These are phyloP conservation scores for Ustilago hordei DNA, from an alignment of 1,284 basidiomycete genomes.

Conservation along the genomic window DNA sequence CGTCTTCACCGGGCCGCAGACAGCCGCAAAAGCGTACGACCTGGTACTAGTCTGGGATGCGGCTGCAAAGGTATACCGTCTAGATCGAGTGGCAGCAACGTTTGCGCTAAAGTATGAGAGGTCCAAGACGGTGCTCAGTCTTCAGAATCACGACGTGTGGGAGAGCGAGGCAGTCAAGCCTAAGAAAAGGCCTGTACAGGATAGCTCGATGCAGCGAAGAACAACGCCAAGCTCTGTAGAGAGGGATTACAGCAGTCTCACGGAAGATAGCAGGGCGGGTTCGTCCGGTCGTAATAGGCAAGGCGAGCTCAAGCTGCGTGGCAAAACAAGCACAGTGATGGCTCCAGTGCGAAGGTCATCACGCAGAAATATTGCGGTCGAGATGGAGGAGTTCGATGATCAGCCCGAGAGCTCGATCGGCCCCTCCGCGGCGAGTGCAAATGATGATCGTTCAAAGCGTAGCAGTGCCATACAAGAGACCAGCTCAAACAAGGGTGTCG, in stretches of 20 bases:
- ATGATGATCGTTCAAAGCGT: not conserved
- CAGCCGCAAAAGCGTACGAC: conserved; percentile 28
- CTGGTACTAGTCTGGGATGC: conserved; percentile 42
- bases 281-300: not conserved
- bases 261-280: not conserved
- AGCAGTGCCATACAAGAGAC: not conserved
- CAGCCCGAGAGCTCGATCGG: conserved; percentile 1
- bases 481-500: not conserved
- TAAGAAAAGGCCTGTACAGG: conserved; percentile 8
- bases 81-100: conserved; percentile 35
- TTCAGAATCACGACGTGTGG: conserved; percentile 19
- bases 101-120: conserved; percentile 46
- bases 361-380: conserved; percentile 26
- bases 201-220: not conserved
- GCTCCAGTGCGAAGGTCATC: conserved; percentile 28
- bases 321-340: conserved; percentile 14
- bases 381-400: conserved; percentile 46
- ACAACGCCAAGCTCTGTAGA: not conserved
- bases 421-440: not conserved
- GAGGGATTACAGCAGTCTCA: not conserved
- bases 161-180: conserved; percentile 2
- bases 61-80: conserved; percentile 13
- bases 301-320: conserved; percentile 16
- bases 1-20: conserved; percentile 41
- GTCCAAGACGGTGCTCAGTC: conserved; percentile 37